Evolutionary conservation across 352 stramenopile genomes (phyloP), one percentile per base, ranked within the genome.

Genomic region (Pythium scleroteichum): DNA sequence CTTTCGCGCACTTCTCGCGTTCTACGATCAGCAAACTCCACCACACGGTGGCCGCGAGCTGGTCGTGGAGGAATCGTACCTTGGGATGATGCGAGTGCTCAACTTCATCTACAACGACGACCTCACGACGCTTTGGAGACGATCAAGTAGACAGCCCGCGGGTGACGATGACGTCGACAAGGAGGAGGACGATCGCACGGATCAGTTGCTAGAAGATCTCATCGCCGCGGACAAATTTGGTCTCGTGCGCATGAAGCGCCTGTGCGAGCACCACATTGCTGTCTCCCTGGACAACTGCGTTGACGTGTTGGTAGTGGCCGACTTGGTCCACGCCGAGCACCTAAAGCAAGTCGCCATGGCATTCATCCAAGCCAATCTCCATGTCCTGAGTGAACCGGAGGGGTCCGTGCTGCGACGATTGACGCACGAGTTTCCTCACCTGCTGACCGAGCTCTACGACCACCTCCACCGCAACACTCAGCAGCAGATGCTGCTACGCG

Each of bases 31-130:
- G 13, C 48, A 33, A 20, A 40, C 46, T 32, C 27, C 40, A 14
- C 26, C n/a, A 16, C 26, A 20, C 29, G 19, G 9, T 17, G 24
- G 17, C 19, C 29, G 17, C 5, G 35, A 22, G 19, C 38, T 93
- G 1, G 56, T 64, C n/a, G 80, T 91, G 20, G 78, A 93, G 41
- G 78, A 88, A 19, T 78, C 76, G 20, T 83, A 79, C 49, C 26
- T 39, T 10, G 59, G 57, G 38, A 76, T 89, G 58, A 56, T 76
- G 0, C 78, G 79, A 14, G 73, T 93, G 17, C 69, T 91, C 26
- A 59, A 75, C n/a, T 93, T 88, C 52, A 87, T 93, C 51, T 93
- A 93, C 67, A 77, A 77, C 59, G 82, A 88, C 27, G 71, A 75
- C 10, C 61, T 78, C 16, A 57, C 53, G 38, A 48, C 33, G 0